Conservation (phyloP, 1,284 basidiomycete species). For the Apiotrichum siamense region DNA sequence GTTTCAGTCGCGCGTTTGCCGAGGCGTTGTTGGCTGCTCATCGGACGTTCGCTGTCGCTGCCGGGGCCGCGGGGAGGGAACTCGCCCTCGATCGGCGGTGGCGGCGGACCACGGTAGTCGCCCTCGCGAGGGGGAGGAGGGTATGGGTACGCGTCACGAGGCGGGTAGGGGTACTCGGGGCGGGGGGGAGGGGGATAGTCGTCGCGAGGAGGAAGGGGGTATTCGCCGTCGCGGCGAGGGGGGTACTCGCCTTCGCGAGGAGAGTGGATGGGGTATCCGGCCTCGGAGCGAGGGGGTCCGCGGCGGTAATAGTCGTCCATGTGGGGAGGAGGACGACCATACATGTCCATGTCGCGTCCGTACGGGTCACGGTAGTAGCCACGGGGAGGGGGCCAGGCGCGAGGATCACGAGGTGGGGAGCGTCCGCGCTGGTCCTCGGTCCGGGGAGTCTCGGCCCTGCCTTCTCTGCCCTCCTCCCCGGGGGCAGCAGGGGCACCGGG, state of each 20-base stretch:
- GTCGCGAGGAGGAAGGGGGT: neutral
- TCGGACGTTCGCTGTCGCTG: neutral
- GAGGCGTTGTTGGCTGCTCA: slow-evolving; percentile 1
- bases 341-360: neutral
- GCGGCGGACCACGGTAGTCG: neutral
- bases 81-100: neutral
- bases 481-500: no score
- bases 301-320: slow-evolving; percentile 2
- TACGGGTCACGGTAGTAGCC: slow-evolving; percentile 12
- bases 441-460: neutral
- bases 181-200: neutral
- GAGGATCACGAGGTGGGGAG: slow-evolving; percentile 4
- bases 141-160: neutral
- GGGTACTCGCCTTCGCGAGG: neutral
- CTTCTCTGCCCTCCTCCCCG: no score
- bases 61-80: neutral
- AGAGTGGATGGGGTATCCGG: slow-evolving; percentile 2
- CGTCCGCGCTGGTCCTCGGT: slow-evolving; percentile 1
- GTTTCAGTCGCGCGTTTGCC: slow-evolving; percentile 14
- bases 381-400: slow-evolving; percentile 1
- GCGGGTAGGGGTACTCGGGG: no score
- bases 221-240: neutral
- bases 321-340: neutral
- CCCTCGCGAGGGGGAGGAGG: neutral
- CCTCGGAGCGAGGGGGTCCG: neutral